A percentile compares a stretch with the other conserved stretches of the same genome.
These are phyloP conservation scores for Syzygium oleosum DNA, from an alignment of 345 rosid genomes.

Conservation along the genomic window DNA sequence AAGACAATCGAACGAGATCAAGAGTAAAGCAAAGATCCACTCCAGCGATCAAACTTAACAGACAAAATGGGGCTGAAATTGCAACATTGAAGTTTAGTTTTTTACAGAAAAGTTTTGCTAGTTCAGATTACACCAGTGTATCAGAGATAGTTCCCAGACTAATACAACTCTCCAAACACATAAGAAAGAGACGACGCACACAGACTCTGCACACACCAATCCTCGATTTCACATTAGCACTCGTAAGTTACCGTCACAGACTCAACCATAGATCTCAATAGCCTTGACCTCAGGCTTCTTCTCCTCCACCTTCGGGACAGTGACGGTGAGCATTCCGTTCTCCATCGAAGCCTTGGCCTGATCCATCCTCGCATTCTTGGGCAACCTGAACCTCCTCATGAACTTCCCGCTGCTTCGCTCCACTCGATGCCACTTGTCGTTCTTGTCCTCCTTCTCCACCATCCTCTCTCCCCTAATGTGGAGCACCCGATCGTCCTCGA, in stretches of 20 bases:
- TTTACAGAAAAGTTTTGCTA: neutral
- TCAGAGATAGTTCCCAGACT: neutral
- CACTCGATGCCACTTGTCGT: slow-evolving; percentile 13
- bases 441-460: slow-evolving; percentile 18
- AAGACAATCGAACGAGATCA: neutral
- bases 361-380: slow-evolving; percentile 10
- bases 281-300: slow-evolving; percentile 3
- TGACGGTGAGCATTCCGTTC: slow-evolving; percentile 16
- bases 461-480: slow-evolving; percentile 17
- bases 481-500: slow-evolving; percentile 13
- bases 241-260: neutral
- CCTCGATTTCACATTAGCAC: neutral
- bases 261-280: slow-evolving; percentile 11
- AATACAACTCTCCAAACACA: neutral
- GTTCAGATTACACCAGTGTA: neutral
- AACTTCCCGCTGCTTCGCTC: slow-evolving; percentile 21
- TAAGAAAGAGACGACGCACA: neutral
- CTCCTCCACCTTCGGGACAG: slow-evolving; percentile 12
- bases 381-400: slow-evolving; percentile 20
- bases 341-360: slow-evolving; percentile 12
- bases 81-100: neutral
- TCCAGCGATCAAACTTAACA: neutral
- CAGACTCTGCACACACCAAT: neutral
- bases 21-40: neutral
- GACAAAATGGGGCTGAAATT: neutral